Conservation (phyloP, 2,329 filamentous ascomycete genomes). For the Raffaelea arxii region DNA sequence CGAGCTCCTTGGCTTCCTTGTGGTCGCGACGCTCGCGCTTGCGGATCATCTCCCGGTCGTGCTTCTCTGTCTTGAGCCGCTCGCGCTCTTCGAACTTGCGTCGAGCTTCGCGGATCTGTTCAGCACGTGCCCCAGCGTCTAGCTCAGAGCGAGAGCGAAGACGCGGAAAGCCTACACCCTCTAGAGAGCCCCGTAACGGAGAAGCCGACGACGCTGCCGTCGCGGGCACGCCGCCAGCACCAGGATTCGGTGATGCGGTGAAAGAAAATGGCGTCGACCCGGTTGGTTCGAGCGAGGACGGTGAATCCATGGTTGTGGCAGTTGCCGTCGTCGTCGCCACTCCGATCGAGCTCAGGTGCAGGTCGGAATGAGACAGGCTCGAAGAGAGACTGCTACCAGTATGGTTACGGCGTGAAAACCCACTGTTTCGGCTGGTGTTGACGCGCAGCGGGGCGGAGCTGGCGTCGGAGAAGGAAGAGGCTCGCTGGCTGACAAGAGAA, state of each 20-base stretch:
- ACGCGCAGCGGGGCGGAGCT: slow-evolving; percentile 24
- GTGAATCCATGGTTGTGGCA: slow-evolving; percentile 19
- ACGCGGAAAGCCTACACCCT: slow-evolving; percentile 43
- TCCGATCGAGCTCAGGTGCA: slow-evolving; percentile 25
- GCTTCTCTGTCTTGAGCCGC: slow-evolving; percentile 51
- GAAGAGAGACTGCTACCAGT: slow-evolving; percentile 23
- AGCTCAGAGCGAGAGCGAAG: slow-evolving; percentile 51
- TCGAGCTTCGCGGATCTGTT: slow-evolving; percentile 50
- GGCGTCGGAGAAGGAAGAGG: slow-evolving; percentile 29
- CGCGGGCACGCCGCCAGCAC: background rate
- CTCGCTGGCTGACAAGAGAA: slow-evolving; percentile 28
- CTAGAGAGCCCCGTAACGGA: slow-evolving; percentile 49
- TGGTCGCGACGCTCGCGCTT: slow-evolving; percentile 49
- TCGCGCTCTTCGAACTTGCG: slow-evolving; percentile 56
- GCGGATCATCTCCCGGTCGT: slow-evolving; percentile 46
- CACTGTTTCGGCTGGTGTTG: slow-evolving; percentile 23
- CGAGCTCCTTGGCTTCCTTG: slow-evolving; percentile 43
- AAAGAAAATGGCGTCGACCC: slow-evolving; percentile 11
- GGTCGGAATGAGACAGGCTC: slow-evolving; percentile 35
- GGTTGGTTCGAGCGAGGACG: slow-evolving; percentile 9
- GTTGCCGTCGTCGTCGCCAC: slow-evolving; percentile 7
- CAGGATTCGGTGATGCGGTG: slow-evolving; percentile 16
- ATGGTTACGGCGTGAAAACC: slow-evolving; percentile 3
- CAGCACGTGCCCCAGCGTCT: slow-evolving; percentile 42
- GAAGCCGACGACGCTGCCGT: slow-evolving; percentile 30